phyloP scores from a whole-genome alignment of 176 grass and related monocot genomes.

The Oryza glaberrima region DNA sequence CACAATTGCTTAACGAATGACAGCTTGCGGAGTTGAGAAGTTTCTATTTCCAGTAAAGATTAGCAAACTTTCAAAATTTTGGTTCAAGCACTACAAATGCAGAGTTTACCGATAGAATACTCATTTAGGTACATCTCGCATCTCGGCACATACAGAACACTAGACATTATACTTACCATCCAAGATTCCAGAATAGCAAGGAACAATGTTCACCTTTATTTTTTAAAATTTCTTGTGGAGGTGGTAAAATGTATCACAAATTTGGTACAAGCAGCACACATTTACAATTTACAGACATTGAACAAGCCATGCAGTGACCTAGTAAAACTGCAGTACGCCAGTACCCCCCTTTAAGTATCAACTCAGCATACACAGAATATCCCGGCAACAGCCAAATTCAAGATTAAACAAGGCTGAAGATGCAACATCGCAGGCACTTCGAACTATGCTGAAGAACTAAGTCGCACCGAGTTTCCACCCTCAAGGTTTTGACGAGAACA shows the following conservation, averaged over 20 bases:
- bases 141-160: neutral
- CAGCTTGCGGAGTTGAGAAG: neutral
- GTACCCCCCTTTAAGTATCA: slow-evolving; percentile 27
- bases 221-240: slow-evolving; percentile 4
- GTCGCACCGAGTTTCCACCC: neutral
- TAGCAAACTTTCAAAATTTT: slow-evolving; percentile 4
- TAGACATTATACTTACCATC: neutral
- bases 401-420: slow-evolving; percentile 20
- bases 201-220: neutral
- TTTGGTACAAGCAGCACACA: slow-evolving; percentile 37
- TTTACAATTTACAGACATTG: slow-evolving; percentile 60
- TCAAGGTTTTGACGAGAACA: slow-evolving; percentile 69
- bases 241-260: slow-evolving; percentile 5
- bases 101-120: slow-evolving; percentile 47
- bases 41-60: neutral
- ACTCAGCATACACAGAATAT: slow-evolving; percentile 51
- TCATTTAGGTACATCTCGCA: neutral
- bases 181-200: neutral
- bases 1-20: neutral
- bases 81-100: slow-evolving; percentile 40
- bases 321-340: slow-evolving; percentile 18
- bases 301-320: slow-evolving; percentile 25
- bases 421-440: neutral
- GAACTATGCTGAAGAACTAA: slow-evolving; percentile 29
- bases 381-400: slow-evolving; percentile 13